A percentile compares a stretch with the other conserved stretches of the same genome.
These are phyloP conservation scores for Luzula sylvatica DNA, from an alignment of 176 grass and related monocot species.

Conservation along the genomic window DNA sequence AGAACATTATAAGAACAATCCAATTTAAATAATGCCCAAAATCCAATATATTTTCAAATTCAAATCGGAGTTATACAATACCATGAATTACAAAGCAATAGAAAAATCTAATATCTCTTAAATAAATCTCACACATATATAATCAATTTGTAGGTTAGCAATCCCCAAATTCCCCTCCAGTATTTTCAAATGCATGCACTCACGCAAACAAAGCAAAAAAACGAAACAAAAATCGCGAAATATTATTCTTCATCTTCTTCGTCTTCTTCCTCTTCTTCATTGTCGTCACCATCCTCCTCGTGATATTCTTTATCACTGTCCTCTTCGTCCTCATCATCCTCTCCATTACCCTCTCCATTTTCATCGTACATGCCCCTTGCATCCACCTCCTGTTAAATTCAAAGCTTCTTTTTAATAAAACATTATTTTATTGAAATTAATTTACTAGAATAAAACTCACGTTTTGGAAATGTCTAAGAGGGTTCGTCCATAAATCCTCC, in stretches of 20 bases:
- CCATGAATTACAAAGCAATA: too few species aligned
- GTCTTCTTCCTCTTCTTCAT: constrained; percentile 9
- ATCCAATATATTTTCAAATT: too few species aligned
- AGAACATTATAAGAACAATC: too few species aligned
- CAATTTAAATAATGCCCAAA: too few species aligned
- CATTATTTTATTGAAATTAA: neutral
- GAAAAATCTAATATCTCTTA: too few species aligned
- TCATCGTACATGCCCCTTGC: constrained; percentile 10
- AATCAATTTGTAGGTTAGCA: constrained; percentile 10
- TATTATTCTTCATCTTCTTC: neutral
- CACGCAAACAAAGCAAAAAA: constrained; percentile 7
- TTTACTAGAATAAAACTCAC: constrained; percentile 15
- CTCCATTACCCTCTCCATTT: neutral
- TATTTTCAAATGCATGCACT: constrained; percentile 14
- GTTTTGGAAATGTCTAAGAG: constrained; percentile 31
- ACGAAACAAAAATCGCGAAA: neutral
- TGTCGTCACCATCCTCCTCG: constrained; percentile 2
- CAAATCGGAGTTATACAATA: too few species aligned
- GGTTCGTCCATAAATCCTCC: constrained; percentile 42
- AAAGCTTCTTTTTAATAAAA: constrained; percentile 6
- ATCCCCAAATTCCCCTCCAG: neutral
- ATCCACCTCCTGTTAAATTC: constrained; percentile 22
- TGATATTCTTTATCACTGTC: neutral
- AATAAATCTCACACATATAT: neutral
- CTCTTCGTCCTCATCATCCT: neutral